Percentiles rank a stretch among this genome's conserved stretches.
Conservation (phyloP, 2,329 filamentous ascomycete genomes). For the Ceratocystis variospora region DNA sequence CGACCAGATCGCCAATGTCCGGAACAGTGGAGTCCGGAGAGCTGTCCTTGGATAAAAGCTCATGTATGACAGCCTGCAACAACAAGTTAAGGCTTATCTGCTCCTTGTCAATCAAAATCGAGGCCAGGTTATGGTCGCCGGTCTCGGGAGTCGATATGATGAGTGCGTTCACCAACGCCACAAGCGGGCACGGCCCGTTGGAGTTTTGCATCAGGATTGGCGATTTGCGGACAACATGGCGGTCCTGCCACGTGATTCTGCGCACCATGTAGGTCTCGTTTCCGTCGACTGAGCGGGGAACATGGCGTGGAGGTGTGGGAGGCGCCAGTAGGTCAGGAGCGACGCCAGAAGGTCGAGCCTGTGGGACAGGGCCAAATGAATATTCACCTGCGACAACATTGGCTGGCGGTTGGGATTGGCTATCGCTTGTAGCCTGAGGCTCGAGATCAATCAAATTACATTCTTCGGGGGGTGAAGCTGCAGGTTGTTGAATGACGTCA, state of each 20-base stretch:
- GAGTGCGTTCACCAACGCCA: conserved; percentile 86
- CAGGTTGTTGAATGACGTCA: conserved; percentile 8
- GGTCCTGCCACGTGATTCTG: conserved; percentile 73
- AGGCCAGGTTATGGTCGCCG: not conserved
- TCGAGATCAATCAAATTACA: conserved; percentile 38
- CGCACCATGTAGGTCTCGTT: conserved; percentile 85
- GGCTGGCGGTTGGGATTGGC: not conserved
- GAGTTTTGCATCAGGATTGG: conserved; percentile 85
- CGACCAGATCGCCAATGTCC: conserved; percentile 76
- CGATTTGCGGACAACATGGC: conserved; percentile 55
- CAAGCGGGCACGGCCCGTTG: conserved; percentile 85
- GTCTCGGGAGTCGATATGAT: conserved; percentile 61
- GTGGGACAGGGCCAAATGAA: not conserved
- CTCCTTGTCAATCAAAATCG: conserved; percentile 60
- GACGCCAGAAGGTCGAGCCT: not conserved
- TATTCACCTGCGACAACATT: not conserved
- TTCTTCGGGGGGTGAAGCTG: conserved; percentile 27
- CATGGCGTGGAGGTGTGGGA: conserved; percentile 16
- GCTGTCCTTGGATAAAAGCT: conserved; percentile 67
- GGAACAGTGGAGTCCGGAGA: conserved; percentile 54
- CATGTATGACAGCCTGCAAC: conserved; percentile 81
- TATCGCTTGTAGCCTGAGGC: not conserved
- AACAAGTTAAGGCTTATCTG: conserved; percentile 76
- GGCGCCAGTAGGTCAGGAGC: not conserved
- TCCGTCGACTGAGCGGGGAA: conserved; percentile 20